Evolutionary conservation across 768 basidiomycete genomes (phyloP), one percentile per base, ranked within the genome.

Genomic region (Erythrobasidium yunnanense): DNA sequence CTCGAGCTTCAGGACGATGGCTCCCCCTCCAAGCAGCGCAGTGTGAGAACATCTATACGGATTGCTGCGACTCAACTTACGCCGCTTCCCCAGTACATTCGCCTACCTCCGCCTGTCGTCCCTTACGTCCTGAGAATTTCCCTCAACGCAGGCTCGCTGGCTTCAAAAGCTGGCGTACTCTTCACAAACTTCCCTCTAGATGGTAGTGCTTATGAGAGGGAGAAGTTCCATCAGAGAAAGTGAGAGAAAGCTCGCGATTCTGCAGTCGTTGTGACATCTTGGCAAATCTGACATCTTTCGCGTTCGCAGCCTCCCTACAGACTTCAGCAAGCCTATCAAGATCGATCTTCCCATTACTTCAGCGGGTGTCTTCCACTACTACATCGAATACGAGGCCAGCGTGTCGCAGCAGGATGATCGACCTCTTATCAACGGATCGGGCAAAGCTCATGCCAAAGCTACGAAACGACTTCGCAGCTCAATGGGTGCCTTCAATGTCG

Each of bases 171-270:
- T 72, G 95, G 91, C 55, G 82, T 90, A 1, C 87, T 99, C 76
- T 90, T 86, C 79, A 93, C 91, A 66, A 96, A 97, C 75, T 96
- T 97, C 73, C 95, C 95, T 1, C 81, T 99, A 4, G 88, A 97
- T 71, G 93, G 92, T 2, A 90, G 90, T 33, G 77, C 75, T 20
- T 97, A 96, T 75, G 82, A 83, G 46, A 82, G 95, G 29, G 83
- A 85, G 68, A 81, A 77, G 53, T 88, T 87, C 74, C 79, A 83
- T 1, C 81, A 90, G 75, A 81, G 88, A 74, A 84, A 78, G 93
- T 90, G 76, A 73, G 87, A 77, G n/a, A 38, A 46, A 11, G 11
- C n/a, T 42, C 38, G 38, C 11, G 11, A 42, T 42, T 11, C 17
- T 60, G 53, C 55, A 66, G 66, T 27, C 17, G 58, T 20, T 4